These are phyloP conservation scores for Pseudozyma tsukubaensis DNA, from an alignment of 1,284 basidiomycete species.

Conservation along the genomic window DNA sequence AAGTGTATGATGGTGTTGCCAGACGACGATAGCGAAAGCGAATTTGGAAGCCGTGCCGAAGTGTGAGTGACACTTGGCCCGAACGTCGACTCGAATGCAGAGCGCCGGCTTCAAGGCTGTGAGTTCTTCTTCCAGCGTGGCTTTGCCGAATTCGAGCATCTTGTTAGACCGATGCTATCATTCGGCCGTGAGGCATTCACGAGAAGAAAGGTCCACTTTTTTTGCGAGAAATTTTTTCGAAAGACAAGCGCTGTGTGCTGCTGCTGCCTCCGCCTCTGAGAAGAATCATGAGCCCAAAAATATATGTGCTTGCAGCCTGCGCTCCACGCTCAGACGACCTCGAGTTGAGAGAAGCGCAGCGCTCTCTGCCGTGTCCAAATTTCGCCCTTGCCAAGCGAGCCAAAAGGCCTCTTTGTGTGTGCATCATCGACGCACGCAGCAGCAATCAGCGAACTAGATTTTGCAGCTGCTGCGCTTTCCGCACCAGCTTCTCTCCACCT, in stretches of 20 bases:
- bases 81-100: constrained; percentile 15
- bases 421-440: constrained; percentile 19
- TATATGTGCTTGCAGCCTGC: background rate
- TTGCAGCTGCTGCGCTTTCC: constrained; percentile 1
- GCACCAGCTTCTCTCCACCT: background rate
- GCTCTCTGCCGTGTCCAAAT: background rate
- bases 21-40: too few relatives aligned
- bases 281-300: background rate
- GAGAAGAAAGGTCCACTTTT: background rate
- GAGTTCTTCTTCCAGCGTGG: constrained; percentile 39
- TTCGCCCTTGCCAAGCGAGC: background rate
- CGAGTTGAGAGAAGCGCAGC: background rate
- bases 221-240: constrained; percentile 24
- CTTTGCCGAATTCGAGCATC: background rate
- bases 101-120: background rate
- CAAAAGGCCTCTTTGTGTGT: constrained; percentile 1
- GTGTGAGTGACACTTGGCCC: constrained; percentile 16
- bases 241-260: constrained; percentile 5
- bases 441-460: background rate
- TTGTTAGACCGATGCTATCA: constrained; percentile 11
- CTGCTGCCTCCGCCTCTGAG: background rate
- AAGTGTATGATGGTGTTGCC: too few relatives aligned
- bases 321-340: constrained; percentile 25
- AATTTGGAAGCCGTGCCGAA: too few relatives aligned
- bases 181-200: constrained; percentile 22